These are phyloP conservation scores for Linderina pennispora DNA, from an alignment of 192 early-diverging fungal genomes.

Conservation along the genomic window DNA sequence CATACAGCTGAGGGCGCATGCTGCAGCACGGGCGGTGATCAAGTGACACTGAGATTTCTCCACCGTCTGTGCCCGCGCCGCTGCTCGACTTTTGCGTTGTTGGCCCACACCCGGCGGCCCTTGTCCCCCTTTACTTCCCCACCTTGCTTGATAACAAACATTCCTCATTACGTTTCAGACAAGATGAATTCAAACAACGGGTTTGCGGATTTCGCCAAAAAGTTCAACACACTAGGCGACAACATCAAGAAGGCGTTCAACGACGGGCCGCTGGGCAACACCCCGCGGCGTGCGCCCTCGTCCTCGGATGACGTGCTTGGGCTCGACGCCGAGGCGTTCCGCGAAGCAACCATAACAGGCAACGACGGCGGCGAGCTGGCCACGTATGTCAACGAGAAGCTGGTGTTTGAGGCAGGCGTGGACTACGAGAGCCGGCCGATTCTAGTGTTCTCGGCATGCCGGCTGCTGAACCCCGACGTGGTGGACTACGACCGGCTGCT, in stretches of 20 bases:
- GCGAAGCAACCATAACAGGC: constrained; percentile 45
- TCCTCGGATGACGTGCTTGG: constrained; percentile 47
- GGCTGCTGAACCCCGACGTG: constrained; percentile 75
- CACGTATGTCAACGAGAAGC: constrained; percentile 43
- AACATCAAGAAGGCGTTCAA: constrained; percentile 44
- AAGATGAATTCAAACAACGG: constrained; percentile 29
- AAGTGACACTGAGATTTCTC: too few species aligned
- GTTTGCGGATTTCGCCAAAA: constrained; percentile 45
- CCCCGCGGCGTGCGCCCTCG: constrained; percentile 12
- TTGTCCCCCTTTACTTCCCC: too few species aligned
- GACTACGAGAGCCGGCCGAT: constrained; percentile 81
- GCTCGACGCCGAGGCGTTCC: constrained; percentile 42
- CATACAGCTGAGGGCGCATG: too few species aligned
- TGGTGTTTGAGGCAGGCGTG: constrained; percentile 57
- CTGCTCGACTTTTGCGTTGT: too few species aligned
- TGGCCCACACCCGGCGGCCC: too few species aligned
- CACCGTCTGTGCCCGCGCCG: too few species aligned
- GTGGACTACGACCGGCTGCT: constrained; percentile 83
- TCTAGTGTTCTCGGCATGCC: constrained; percentile 75
- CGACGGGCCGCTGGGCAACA: constrained; percentile 7
- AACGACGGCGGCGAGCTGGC: constrained; percentile 49
- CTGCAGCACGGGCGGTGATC: too few species aligned
- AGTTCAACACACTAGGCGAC: constrained; percentile 37
- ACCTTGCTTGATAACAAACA: too few species aligned
- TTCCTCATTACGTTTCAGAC: too few species aligned